phyloP scores from a whole-genome alignment of 2,329 filamentous ascomycete genomes.

The Ciborinia camelliae region DNA sequence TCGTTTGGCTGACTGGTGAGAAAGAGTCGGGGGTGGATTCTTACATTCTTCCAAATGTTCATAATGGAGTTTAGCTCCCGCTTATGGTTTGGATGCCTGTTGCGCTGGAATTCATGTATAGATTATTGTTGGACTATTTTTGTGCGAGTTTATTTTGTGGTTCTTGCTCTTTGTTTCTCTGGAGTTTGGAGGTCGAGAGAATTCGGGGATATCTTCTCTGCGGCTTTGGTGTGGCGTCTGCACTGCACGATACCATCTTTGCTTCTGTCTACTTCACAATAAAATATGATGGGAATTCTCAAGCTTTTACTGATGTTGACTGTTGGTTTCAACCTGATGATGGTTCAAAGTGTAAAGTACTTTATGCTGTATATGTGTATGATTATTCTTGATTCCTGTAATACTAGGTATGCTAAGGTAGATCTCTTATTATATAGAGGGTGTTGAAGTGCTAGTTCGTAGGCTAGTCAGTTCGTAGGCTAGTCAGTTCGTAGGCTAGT shows the following conservation, averaged over 20 bases:
- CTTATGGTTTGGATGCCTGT: slow-evolving; percentile 4
- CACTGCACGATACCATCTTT: slow-evolving; percentile 9
- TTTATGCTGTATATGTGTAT: too few species aligned
- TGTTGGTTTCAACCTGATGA: too few species aligned
- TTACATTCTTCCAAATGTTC: neutral
- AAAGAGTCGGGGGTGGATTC: neutral
- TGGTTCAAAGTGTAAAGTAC: too few species aligned
- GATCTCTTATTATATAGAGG: too few species aligned
- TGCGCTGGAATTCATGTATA: neutral
- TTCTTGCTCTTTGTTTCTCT: neutral
- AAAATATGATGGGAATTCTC: neutral
- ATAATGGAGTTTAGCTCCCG: slow-evolving; percentile 5
- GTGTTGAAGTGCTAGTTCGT: too few species aligned
- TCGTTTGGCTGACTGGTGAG: neutral
- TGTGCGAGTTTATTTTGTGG: neutral
- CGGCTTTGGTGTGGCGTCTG: neutral
- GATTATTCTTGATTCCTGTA: too few species aligned
- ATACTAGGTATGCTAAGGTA: too few species aligned
- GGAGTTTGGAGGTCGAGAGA: neutral
- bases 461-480: too few species aligned
- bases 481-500: too few species aligned
- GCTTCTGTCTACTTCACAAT: neutral
- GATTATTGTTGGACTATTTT: slow-evolving; percentile 3
- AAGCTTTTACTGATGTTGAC: neutral
- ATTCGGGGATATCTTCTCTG: neutral